Evolutionary conservation across 305 asterid genomes (phyloP).

Genomic region (Fraxinus latifolia): DNA sequence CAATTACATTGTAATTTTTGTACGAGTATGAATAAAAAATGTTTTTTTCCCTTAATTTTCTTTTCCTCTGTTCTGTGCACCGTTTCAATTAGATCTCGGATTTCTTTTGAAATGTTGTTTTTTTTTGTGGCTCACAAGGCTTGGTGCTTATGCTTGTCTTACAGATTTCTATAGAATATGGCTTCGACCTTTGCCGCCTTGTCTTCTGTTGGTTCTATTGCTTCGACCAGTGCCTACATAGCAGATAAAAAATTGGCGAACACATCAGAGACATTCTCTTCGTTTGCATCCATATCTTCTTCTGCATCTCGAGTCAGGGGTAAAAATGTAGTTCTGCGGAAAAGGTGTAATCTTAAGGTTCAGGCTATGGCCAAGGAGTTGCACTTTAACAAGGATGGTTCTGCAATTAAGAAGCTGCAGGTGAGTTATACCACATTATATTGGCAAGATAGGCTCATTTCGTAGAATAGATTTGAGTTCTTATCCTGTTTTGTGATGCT

Average conservation of each 20-base stretch:
- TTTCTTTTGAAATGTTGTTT: neutral
- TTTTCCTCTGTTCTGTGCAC: neutral
- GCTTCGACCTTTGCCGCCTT: slow-evolving; percentile 39
- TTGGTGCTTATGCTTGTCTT: neutral
- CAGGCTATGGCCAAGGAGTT: slow-evolving; percentile 54
- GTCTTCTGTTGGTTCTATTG: slow-evolving; percentile 39
- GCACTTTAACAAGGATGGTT: slow-evolving; percentile 57
- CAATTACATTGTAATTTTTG: neutral
- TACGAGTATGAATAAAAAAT: neutral
- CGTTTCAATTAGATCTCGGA: neutral
- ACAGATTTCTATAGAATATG: slow-evolving; percentile 29
- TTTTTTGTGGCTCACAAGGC: neutral
- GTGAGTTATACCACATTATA: slow-evolving; percentile 16
- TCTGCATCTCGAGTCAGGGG: slow-evolving; percentile 29
- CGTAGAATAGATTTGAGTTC: neutral
- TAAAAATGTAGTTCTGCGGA: slow-evolving; percentile 29
- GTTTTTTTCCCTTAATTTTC: neutral
- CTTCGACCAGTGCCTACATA: slow-evolving; percentile 23
- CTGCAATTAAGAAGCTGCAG: slow-evolving; percentile 56
- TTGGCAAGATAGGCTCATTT: neutral
- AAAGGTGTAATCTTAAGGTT: slow-evolving; percentile 31
- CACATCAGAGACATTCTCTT: slow-evolving; percentile 35
- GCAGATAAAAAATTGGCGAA: slow-evolving; percentile 31
- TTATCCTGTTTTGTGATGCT: neutral
- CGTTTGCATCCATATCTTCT: slow-evolving; percentile 39